These are phyloP conservation scores for Pouteria campechiana DNA, from an alignment of 179 eudicot species.

Conservation along the genomic window DNA sequence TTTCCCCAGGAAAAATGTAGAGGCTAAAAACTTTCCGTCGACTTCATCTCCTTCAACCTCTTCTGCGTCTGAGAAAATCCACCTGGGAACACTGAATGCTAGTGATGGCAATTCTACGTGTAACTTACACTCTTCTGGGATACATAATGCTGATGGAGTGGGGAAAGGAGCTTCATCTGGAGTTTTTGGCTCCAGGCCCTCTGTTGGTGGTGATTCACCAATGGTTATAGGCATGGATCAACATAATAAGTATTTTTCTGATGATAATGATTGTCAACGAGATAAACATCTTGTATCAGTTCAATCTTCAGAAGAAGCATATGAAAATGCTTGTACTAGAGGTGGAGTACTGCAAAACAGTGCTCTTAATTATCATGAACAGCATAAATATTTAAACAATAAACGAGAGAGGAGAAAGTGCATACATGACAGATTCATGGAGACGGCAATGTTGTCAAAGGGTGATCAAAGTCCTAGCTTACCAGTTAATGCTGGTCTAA, in stretches of 20 bases:
- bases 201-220: slow-evolving; percentile 14
- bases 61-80: slow-evolving; percentile 24
- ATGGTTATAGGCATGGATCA: slow-evolving; percentile 11
- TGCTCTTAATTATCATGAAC: slow-evolving; percentile 14
- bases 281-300: slow-evolving; percentile 10
- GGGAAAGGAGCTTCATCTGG: slow-evolving; percentile 11
- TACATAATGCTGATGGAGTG: slow-evolving; percentile 11
- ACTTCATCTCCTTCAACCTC: slow-evolving; percentile 39
- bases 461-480: slow-evolving; percentile 27
- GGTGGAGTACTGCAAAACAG: slow-evolving; percentile 4
- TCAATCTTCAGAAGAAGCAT: too few relatives aligned
- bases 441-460: slow-evolving; percentile 28
- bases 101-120: slow-evolving; percentile 12
- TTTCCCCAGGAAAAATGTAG: slow-evolving; percentile 24
- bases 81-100: slow-evolving; percentile 15
- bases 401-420: slow-evolving; percentile 18
- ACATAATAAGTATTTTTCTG: too few relatives aligned
- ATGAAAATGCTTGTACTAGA: too few relatives aligned
- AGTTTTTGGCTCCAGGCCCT: slow-evolving; percentile 8
- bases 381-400: slow-evolving; percentile 10
- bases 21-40: slow-evolving; percentile 19
- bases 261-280: too few relatives aligned
- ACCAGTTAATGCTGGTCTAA: slow-evolving; percentile 16
- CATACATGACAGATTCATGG: slow-evolving; percentile 22
- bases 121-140: slow-evolving; percentile 10